phyloP scores from a whole-genome alignment of 768 basidiomycete species.

The Lactarius sp. region DNA sequence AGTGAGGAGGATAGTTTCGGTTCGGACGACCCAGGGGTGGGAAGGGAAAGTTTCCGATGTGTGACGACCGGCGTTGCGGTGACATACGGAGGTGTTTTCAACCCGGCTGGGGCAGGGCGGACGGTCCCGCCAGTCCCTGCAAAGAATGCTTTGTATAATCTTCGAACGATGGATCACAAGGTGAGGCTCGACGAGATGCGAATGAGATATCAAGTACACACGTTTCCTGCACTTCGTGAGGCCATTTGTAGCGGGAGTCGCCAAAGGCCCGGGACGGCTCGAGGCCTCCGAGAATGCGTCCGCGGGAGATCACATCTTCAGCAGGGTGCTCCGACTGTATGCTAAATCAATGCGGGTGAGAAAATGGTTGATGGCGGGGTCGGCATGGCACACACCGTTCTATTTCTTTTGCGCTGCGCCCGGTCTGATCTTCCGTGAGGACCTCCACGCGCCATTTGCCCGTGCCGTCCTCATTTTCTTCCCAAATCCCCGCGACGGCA shows the following conservation, averaged over 20 bases:
- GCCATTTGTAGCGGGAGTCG: slow-evolving; percentile 89
- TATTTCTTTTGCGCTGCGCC: slow-evolving; percentile 80
- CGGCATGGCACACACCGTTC: slow-evolving; percentile 52
- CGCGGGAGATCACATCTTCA: slow-evolving; percentile 65
- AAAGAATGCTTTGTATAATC: slow-evolving; percentile 62
- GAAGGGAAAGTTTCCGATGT: slow-evolving; percentile 62
- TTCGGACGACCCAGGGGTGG: slow-evolving; percentile 31
- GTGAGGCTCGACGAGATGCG: neutral
- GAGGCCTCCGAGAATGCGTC: slow-evolving; percentile 81
- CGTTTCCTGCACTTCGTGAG: slow-evolving; percentile 65
- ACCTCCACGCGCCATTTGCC: slow-evolving; percentile 90
- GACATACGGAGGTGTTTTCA: slow-evolving; percentile 92
- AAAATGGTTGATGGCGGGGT: neutral
- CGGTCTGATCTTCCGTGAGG: slow-evolving; percentile 95
- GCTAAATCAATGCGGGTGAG: slow-evolving; percentile 35
- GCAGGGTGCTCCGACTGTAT: slow-evolving; percentile 80
- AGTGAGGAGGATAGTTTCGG: slow-evolving; percentile 35
- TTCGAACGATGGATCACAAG: slow-evolving; percentile 26
- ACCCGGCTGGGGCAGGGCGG: slow-evolving; percentile 52
- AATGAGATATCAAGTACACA: slow-evolving; percentile 35
- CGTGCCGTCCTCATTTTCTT: slow-evolving; percentile 54
- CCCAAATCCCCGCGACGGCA: slow-evolving; percentile 93
- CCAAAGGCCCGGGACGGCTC: slow-evolving; percentile 87
- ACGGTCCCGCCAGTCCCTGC: slow-evolving; percentile 54
- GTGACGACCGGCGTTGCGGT: slow-evolving; percentile 79